These are phyloP conservation scores for Chlamydomonas sphaeroides DNA, from an alignment of 139 green algal species.

Conservation along the genomic window DNA sequence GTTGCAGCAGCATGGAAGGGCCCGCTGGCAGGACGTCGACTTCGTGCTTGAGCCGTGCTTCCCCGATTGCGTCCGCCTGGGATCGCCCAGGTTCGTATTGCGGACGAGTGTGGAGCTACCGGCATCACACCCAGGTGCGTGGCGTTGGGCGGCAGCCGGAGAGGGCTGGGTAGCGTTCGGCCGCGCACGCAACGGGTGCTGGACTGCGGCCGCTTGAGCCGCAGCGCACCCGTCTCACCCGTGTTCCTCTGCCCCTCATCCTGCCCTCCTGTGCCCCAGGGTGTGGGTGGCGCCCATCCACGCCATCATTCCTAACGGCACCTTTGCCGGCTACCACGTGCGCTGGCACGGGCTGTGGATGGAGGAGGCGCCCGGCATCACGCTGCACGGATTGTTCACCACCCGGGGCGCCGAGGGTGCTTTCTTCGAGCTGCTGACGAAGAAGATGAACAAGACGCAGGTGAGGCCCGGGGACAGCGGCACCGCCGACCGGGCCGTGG, in stretches of 20 bases:
- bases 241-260: no score
- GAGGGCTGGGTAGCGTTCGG: no score
- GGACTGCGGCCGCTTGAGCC: no score
- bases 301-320: slow-evolving; percentile 31
- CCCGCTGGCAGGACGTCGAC: no score
- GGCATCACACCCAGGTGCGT: slow-evolving; percentile 30
- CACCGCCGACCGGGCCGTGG: background rate
- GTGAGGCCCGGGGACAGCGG: background rate
- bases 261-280: no score
- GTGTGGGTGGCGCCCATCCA: slow-evolving; percentile 32
- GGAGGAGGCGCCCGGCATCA: slow-evolving; percentile 40
- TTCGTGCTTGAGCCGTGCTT: no score
- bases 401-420: background rate
- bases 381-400: slow-evolving; percentile 15
- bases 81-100: slow-evolving; percentile 18
- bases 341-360: slow-evolving; percentile 39
- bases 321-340: slow-evolving; percentile 26
- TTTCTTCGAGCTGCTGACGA: slow-evolving; percentile 20
- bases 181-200: no score
- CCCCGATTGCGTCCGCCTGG: no score
- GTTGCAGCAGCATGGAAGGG: no score
- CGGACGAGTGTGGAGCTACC: slow-evolving; percentile 30
- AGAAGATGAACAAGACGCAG: slow-evolving; percentile 37
- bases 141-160: no score
- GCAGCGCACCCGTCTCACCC: no score